Percentiles rank a stretch among this genome's conserved stretches.
Evolutionary conservation across 768 basidiomycete genomes (phyloP).

Genomic region (Boletus subcaerulescens): DNA sequence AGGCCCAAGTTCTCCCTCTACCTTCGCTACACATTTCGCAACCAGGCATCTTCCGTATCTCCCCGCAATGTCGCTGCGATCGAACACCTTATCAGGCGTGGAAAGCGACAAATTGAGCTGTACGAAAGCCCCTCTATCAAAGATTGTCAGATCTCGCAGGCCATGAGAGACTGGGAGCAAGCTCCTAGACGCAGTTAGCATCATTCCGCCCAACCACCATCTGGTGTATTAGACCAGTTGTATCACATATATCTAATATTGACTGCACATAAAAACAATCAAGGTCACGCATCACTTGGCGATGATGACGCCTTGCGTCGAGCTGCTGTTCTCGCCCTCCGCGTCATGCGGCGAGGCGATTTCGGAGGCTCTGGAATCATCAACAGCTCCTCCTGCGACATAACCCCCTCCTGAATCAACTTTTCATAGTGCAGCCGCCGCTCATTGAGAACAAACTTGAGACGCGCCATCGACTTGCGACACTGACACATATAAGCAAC

Average conservation of each 20-base stretch:
- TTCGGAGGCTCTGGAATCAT: conserved; percentile 11
- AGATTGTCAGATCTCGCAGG: conserved; percentile 71
- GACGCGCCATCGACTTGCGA: conserved; percentile 94
- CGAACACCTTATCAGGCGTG: conserved; percentile 74
- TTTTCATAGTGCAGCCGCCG: conserved; percentile 77
- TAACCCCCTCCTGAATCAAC: conserved; percentile 16
- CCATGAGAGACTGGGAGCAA: conserved; percentile 66
- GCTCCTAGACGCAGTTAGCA: conserved; percentile 21
- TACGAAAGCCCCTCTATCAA: conserved; percentile 65
- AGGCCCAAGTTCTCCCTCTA: conserved; percentile 66
- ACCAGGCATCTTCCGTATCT: conserved; percentile 56
- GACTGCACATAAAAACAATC: background rate
- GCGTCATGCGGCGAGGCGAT: conserved; percentile 17
- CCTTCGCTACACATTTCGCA: conserved; percentile 67
- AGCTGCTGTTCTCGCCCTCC: conserved; percentile 17
- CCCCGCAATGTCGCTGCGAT: conserved; percentile 66
- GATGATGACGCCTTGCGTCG: conserved; percentile 12
- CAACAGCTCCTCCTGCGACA: conserved; percentile 19
- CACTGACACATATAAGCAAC: conserved; percentile 45
- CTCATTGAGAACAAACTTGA: conserved; percentile 91
- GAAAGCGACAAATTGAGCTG: conserved; percentile 62
- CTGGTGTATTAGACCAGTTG: background rate
- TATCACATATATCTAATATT: conserved; percentile 12
- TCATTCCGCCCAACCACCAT: background rate
- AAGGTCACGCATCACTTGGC: conserved; percentile 2